These are phyloP conservation scores for Hymenotorrendiella dingleyae DNA, from an alignment of 2,329 filamentous ascomycete genomes.

Conservation along the genomic window DNA sequence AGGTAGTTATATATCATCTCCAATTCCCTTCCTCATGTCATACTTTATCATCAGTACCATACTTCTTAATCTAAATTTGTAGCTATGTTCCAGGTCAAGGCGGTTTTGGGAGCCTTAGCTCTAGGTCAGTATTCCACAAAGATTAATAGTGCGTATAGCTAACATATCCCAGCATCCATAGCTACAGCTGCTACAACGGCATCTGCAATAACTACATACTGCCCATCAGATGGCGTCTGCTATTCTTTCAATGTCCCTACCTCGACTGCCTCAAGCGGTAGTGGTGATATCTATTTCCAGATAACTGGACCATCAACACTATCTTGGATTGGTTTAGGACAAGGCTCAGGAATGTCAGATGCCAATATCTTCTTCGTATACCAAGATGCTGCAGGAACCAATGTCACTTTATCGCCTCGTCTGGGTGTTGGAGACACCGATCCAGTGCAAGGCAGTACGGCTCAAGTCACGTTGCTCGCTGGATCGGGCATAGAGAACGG, in stretches of 20 bases:
- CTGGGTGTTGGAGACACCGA: conserved; percentile 37
- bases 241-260: conserved; percentile 50
- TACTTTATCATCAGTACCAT: neutral
- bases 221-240: conserved; percentile 18
- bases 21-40: neutral
- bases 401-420: conserved; percentile 52
- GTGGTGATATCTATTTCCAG: conserved; percentile 52
- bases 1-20: too few relatives aligned
- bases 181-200: conserved; percentile 14
- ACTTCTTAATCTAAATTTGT: neutral
- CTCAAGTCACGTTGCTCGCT: conserved; percentile 43
- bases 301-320: conserved; percentile 46
- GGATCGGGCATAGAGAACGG: conserved; percentile 47
- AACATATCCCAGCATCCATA: conserved; percentile 10
- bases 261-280: conserved; percentile 42
- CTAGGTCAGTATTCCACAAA: conserved; percentile 10
- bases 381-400: conserved; percentile 42
- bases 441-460: conserved; percentile 37
- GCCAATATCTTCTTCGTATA: conserved; percentile 56
- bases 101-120: conserved; percentile 10
- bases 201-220: conserved; percentile 20
- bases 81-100: neutral
- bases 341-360: conserved; percentile 47
- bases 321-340: conserved; percentile 50
- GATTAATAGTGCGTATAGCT: neutral